Evolutionary conservation across 176 grass and related monocot genomes (phyloP), one percentile per base, ranked within the genome.

Genomic region (Alloteropsis semialata): DNA sequence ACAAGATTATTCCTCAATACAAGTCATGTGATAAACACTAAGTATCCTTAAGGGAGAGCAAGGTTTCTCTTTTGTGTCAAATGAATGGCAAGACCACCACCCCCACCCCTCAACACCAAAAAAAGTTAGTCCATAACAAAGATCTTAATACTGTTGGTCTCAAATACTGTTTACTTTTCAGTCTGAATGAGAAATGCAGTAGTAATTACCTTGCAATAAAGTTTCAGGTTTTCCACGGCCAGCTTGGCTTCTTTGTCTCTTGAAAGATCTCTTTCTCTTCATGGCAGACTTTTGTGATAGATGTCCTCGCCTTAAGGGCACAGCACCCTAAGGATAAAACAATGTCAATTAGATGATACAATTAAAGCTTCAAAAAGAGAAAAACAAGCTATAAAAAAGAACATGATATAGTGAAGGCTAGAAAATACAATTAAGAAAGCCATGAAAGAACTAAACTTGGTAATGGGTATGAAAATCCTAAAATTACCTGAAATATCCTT

Each of bases 401-500:
- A 72, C 16, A 80, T 51, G 32, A 89, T 77, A 53, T 28, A 36
- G 77, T 17, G 15, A 42, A 64, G 50, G 55, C 37, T 67, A 82
- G 10, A 53, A 2, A 41, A 22, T 17, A 84, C 33, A 38, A 8
- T 50, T 30, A 32, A 78, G 0, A 60, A 25, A 57, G 5, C 1
- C 13, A 25, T 53, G 10, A 65, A 21, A 65, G 32, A 36, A 65
- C n/a, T 36, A 22, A 60, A 12, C 16, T 15, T 39, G 41, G 48
- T 34, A 84, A 75, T 44, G 34, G 62, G 19, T 28, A n/a, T 34
- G 9, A 30, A 34, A 84, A 73, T 8, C 60, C 33, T 3, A 33
- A 44, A 58, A 59, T 63, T 93, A 99, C 96, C 96, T 99, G 96
- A 82, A 99, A 99, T 77, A 87, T 85, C 67, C 87, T 88, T 50